Percentiles rank a stretch among this genome's conserved stretches.
Conservation (phyloP, 2,329 filamentous ascomycete genomes). For the Pyrenophora teres region DNA sequence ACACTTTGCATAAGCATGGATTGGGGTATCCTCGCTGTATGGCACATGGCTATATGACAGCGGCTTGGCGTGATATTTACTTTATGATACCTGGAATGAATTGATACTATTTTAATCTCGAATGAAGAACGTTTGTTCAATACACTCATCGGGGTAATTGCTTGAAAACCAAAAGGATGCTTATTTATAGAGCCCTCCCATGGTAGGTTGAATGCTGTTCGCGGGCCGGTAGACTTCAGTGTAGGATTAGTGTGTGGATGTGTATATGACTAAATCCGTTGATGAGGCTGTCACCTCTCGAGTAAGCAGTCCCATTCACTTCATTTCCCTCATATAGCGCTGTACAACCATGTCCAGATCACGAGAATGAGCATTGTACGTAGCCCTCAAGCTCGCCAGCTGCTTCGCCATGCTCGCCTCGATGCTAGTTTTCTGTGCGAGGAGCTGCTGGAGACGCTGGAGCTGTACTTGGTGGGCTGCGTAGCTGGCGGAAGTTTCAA, state of each 20-base stretch:
- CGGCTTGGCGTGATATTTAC: too few species aligned
- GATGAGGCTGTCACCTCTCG: too few species aligned
- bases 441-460: slow-evolving; percentile 27
- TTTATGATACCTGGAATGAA: background rate
- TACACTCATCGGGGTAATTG: too few species aligned
- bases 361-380: slow-evolving; percentile 28
- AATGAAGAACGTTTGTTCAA: background rate
- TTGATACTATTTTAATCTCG: background rate
- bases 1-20: background rate
- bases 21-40: too few species aligned
- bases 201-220: too few species aligned
- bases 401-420: slow-evolving; percentile 32
- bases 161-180: too few species aligned
- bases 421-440: slow-evolving; percentile 29
- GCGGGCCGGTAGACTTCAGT: too few species aligned
- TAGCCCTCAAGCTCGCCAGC: slow-evolving; percentile 17
- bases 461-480: slow-evolving; percentile 30
- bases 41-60: background rate
- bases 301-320: slow-evolving; percentile 10
- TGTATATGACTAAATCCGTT: too few species aligned
- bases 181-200: too few species aligned
- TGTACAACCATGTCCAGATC: slow-evolving; percentile 30
- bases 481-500: slow-evolving; percentile 25
- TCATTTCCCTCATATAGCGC: slow-evolving; percentile 26
- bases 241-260: too few species aligned